phyloP scores from a whole-genome alignment of 768 basidiomycete species.

The Tylopilus cervinicoccineus region DNA sequence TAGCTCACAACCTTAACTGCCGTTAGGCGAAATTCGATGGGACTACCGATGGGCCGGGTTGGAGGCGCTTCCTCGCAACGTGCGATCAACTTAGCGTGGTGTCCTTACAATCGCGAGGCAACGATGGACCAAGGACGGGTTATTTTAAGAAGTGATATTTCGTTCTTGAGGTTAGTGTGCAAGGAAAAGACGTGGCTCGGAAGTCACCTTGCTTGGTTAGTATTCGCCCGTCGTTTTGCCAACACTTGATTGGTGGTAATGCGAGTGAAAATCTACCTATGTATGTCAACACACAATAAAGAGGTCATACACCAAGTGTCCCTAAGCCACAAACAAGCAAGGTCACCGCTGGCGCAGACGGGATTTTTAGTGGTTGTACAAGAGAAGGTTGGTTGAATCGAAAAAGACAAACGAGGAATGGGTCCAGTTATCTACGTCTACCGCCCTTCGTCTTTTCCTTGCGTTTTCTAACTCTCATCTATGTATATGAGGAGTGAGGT shows the following conservation, averaged over 20 bases:
- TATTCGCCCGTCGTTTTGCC: no score
- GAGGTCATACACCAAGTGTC: no score
- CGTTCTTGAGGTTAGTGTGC: not conserved
- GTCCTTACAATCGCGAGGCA: conserved; percentile 26
- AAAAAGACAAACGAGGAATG: no score
- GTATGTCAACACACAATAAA: no score
- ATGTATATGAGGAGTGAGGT: conserved; percentile 7
- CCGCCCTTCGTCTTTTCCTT: conserved; percentile 60
- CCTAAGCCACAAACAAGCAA: no score
- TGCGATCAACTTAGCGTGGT: conserved; percentile 42
- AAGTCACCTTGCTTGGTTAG: no score
- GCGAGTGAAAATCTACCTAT: no score
- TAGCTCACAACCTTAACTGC: conserved; percentile 1
- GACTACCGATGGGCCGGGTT: conserved; percentile 34
- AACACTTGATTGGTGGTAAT: no score
- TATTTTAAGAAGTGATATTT: conserved; percentile 9
- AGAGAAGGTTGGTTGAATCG: no score
- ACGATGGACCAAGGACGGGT: conserved; percentile 3
- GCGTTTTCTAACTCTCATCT: conserved; percentile 84
- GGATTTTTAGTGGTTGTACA: no score
- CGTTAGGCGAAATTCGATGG: conserved; percentile 46
- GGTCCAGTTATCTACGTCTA: conserved; percentile 34
- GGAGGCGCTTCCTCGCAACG: conserved; percentile 41
- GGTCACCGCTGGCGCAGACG: no score
- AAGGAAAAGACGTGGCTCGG: not conserved